A percentile compares a stretch with the other conserved stretches of the same genome.
These are phyloP conservation scores for Podila horticola DNA, from an alignment of 192 early-diverging fungal genomes.

Conservation along the genomic window DNA sequence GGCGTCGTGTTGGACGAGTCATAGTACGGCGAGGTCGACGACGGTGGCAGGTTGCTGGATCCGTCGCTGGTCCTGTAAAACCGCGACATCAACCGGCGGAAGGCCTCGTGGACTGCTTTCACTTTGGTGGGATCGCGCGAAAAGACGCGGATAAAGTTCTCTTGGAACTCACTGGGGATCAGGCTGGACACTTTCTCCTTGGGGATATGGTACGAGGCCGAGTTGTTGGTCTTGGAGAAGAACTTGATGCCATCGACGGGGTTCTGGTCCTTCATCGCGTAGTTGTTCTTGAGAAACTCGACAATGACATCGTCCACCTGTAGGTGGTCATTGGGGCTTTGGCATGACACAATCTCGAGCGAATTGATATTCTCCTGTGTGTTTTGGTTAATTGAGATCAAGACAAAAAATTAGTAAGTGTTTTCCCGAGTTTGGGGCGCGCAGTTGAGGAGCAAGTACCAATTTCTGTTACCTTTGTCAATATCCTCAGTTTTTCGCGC, in stretches of 20 bases:
- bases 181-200: conserved; percentile 78
- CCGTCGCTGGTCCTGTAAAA: conserved; percentile 39
- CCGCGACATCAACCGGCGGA: conserved; percentile 46
- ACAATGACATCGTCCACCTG: conserved; percentile 78
- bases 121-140: conserved; percentile 65
- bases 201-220: conserved; percentile 69
- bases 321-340: conserved; percentile 69
- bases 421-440: too few species aligned
- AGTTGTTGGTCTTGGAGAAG: conserved; percentile 69
- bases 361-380: conserved; percentile 57
- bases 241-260: conserved; percentile 89
- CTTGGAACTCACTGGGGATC: conserved; percentile 75
- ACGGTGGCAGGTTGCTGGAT: conserved; percentile 34
- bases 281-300: conserved; percentile 76
- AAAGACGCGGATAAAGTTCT: conserved; percentile 75
- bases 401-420: too few species aligned
- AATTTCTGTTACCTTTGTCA: conserved; percentile 60
- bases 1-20: conserved; percentile 43
- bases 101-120: conserved; percentile 53
- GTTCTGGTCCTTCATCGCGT: conserved; percentile 87
- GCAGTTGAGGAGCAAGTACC: too few species aligned
- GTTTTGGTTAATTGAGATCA: background rate
- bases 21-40: conserved; percentile 44
- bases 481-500: conserved; percentile 44
- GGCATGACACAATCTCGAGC: conserved; percentile 69